phyloP scores from a whole-genome alignment of 2,329 filamentous ascomycete genomes.

The Venturia effusa region DNA sequence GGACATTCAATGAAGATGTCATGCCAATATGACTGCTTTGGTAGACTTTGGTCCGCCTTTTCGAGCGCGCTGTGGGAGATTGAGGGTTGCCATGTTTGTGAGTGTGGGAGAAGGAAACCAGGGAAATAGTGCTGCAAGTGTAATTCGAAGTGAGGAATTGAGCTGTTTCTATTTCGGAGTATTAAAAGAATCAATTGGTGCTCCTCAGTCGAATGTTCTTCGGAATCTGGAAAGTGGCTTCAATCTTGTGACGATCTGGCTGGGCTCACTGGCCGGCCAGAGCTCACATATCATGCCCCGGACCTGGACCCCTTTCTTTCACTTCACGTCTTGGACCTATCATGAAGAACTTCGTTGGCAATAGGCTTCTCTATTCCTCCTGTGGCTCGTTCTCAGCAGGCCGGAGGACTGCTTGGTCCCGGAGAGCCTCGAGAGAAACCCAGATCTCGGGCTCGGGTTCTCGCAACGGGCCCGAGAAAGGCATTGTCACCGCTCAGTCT shows the following conservation, averaged over 20 bases:
- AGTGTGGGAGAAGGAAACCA: not conserved
- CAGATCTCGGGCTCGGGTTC: not conserved
- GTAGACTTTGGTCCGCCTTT: slow-evolving; percentile 46
- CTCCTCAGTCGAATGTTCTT: not conserved
- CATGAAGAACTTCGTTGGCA: not conserved
- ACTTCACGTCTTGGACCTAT: not conserved
- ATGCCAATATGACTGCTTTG: slow-evolving; percentile 90
- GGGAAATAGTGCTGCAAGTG: not conserved
- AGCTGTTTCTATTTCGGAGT: not conserved
- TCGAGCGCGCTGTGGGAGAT: slow-evolving; percentile 20
- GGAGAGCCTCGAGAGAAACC: not conserved
- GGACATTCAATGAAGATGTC: slow-evolving; percentile 17
- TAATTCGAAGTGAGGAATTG: not conserved
- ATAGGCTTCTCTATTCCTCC: not conserved
- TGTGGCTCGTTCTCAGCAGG: not conserved
- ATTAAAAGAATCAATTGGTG: not conserved
- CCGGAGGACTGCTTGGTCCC: not conserved
- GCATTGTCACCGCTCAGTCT: not conserved
- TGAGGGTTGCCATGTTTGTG: slow-evolving; percentile 11
- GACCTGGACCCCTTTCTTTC: not conserved
- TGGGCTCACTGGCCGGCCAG: not conserved
- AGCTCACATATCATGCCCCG: not conserved
- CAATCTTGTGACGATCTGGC: not conserved
- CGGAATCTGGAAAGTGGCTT: not conserved
- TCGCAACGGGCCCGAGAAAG: not conserved